These are phyloP conservation scores for Metarhizium guizhouense DNA, from an alignment of 2,329 filamentous ascomycete species.

Conservation along the genomic window DNA sequence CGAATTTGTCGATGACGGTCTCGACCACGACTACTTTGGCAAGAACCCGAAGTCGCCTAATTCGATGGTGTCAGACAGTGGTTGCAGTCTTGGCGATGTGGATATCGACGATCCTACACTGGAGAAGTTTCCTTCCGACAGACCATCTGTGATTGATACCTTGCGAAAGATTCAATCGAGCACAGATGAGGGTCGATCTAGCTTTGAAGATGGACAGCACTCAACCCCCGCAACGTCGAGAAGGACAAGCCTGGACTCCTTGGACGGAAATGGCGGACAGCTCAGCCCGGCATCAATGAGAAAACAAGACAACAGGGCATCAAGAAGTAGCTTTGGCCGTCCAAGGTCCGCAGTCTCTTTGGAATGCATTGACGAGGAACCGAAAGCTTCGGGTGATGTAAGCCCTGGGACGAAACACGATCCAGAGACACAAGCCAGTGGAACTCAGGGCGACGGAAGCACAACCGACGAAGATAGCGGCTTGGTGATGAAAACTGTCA, in stretches of 20 bases:
- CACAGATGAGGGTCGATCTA: conserved; percentile 29
- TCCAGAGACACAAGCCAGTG: neutral
- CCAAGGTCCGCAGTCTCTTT: conserved; percentile 32
- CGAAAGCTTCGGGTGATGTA: conserved; percentile 16
- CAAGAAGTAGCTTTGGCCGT: conserved; percentile 24
- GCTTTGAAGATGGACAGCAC: conserved; percentile 26
- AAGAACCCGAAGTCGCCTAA: conserved; percentile 11
- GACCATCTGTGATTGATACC: conserved; percentile 33
- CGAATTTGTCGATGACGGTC: conserved; percentile 23
- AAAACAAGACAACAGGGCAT: conserved; percentile 22
- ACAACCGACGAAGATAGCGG: conserved; percentile 32
- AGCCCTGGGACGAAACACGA: neutral
- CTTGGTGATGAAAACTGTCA: conserved; percentile 21
- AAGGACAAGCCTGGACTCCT: conserved; percentile 27
- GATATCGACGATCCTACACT: conserved; percentile 39
- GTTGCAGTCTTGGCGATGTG: conserved; percentile 10
- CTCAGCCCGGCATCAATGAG: conserved; percentile 23
- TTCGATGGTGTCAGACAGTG: conserved; percentile 11
- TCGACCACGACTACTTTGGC: conserved; percentile 17
- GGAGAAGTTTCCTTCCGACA: conserved; percentile 38
- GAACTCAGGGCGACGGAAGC: neutral
- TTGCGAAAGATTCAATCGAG: conserved; percentile 38
- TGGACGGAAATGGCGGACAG: conserved; percentile 25
- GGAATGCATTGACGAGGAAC: conserved; percentile 37
- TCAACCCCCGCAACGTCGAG: conserved; percentile 25